Evolutionary conservation across 441 rosid genomes (phyloP).

Genomic region (Iberis amara): DNA sequence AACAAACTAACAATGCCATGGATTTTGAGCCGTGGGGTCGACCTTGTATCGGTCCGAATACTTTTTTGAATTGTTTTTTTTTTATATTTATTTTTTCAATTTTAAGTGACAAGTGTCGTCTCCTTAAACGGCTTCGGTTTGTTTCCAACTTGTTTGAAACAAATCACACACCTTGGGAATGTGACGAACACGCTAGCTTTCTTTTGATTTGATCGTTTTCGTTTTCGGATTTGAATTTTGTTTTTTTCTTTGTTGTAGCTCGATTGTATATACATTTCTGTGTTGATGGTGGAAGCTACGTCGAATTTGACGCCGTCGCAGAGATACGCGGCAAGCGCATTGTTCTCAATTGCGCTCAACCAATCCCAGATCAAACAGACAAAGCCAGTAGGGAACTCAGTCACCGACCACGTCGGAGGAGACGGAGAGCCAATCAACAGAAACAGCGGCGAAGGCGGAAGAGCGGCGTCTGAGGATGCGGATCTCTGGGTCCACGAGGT

Average conservation of each 20-base stretch:
- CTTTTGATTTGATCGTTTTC: neutral
- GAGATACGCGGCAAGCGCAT: slow-evolving; percentile 59
- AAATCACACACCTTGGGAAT: no score
- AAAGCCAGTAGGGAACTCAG: slow-evolving; percentile 30
- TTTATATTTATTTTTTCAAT: no score
- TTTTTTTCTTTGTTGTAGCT: slow-evolving; percentile 1
- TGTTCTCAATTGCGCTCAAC: slow-evolving; percentile 63
- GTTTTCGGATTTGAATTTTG: neutral
- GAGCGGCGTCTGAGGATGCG: slow-evolving; percentile 42
- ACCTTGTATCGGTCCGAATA: no score
- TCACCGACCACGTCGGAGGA: slow-evolving; percentile 31
- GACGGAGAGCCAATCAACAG: neutral
- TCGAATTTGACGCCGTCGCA: slow-evolving; percentile 50
- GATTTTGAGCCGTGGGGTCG: no score
- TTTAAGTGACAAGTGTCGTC: no score
- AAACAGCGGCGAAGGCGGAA: no score
- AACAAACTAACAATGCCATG: no score
- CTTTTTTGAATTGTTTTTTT: no score
- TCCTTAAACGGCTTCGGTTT: no score
- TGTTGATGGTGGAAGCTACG: slow-evolving; percentile 28
- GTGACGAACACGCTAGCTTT: neutral
- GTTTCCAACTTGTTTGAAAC: no score
- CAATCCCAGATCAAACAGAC: slow-evolving; percentile 66
- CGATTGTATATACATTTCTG: no score
- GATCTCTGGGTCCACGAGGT: slow-evolving; percentile 64